Evolutionary conservation across 2,329 filamentous ascomycete genomes (phyloP).

Genomic region (Alternaria infectoria): DNA sequence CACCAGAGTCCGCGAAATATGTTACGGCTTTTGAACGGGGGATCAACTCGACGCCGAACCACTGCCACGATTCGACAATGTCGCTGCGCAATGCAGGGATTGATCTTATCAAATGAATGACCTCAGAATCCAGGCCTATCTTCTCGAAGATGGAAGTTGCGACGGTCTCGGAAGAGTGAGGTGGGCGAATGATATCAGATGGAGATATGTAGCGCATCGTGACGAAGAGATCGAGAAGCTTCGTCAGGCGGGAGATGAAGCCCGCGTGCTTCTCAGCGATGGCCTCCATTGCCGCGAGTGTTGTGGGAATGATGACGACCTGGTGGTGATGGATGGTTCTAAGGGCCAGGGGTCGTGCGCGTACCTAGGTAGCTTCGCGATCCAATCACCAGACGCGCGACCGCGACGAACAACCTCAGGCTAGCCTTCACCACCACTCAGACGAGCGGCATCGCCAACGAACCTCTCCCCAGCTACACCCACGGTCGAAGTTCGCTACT

Average conservation of each 20-base stretch:
- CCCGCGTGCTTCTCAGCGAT: not conserved
- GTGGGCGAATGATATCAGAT: not conserved
- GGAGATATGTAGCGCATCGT: not conserved
- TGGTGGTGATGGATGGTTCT: not conserved
- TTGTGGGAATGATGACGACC: not conserved
- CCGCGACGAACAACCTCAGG: slow-evolving; percentile 15
- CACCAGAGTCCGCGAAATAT: not conserved
- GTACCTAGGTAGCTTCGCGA: slow-evolving; percentile 8
- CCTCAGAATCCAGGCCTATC: not conserved
- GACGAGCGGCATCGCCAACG: not conserved
- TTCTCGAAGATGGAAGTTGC: not conserved
- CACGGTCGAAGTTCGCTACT: not conserved
- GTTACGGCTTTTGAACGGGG: not conserved
- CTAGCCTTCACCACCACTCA: slow-evolving; percentile 4
- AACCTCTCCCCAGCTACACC: not conserved
- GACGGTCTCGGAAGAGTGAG: not conserved
- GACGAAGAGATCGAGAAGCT: not conserved
- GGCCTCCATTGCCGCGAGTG: not conserved
- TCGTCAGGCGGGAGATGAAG: not conserved
- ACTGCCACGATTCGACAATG: not conserved
- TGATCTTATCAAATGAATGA: accelerated
- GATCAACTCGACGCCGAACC: not conserved
- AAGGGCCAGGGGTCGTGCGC: not conserved
- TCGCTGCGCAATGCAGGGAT: not conserved
- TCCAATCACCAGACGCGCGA: slow-evolving; percentile 25